Percentiles rank a stretch among this genome's conserved stretches.
These are phyloP conservation scores for Glycine soja DNA, from an alignment of 306 rosid species.

Conservation along the genomic window DNA sequence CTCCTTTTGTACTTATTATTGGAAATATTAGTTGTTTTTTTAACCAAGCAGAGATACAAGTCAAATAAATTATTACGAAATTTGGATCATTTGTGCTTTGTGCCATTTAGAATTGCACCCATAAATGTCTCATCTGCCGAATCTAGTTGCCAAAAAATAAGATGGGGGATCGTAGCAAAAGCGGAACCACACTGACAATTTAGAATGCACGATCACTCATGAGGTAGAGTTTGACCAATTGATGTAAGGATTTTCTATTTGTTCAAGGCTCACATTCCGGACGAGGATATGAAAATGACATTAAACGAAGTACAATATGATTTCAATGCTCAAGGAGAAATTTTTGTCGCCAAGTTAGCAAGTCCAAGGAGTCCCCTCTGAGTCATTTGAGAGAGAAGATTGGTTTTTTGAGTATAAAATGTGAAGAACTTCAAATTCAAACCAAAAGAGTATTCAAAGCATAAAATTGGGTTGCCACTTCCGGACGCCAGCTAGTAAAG, in stretches of 20 bases:
- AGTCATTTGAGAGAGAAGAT: constrained; percentile 1
- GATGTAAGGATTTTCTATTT: not conserved
- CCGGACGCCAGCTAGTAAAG: constrained; percentile 16
- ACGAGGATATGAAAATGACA: constrained; percentile 1
- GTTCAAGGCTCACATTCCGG: constrained; percentile 14
- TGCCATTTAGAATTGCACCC: not conserved
- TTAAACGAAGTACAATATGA: not conserved
- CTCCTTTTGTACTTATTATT: not conserved
- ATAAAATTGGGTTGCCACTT: not conserved
- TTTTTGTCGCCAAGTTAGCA: constrained; percentile 32
- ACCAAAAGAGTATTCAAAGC: constrained; percentile 13
- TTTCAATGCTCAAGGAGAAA: constrained; percentile 16
- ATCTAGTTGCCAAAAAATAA: not conserved
- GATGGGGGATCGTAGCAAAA: constrained; percentile 29
- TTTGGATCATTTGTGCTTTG: not conserved
- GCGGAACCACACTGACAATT: not conserved
- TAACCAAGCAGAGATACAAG: not conserved
- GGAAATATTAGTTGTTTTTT: too few species aligned
- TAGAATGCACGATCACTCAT: not conserved
- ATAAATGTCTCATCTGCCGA: too few species aligned
- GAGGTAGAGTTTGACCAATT: constrained; percentile 28
- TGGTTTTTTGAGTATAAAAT: too few species aligned
- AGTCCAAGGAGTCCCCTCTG: not conserved
- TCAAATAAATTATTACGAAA: not conserved
- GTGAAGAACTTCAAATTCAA: too few species aligned